These are phyloP conservation scores for Tieghemiomyces parasiticus DNA, from an alignment of 192 early-diverging fungal species.

Conservation along the genomic window DNA sequence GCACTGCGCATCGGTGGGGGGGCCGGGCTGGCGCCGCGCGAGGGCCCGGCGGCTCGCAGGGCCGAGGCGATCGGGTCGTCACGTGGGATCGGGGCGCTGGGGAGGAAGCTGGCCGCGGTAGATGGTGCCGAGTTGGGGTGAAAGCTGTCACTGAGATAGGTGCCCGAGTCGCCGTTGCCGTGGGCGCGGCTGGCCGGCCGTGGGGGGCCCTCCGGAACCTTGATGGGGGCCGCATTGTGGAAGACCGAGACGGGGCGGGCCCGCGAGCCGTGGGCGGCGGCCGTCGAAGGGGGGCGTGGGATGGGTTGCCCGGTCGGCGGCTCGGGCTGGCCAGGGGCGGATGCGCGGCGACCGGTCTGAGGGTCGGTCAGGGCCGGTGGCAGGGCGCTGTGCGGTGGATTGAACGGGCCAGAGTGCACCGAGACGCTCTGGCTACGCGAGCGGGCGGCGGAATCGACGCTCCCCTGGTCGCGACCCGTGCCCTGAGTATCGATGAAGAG, in stretches of 20 bases:
- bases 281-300: background rate
- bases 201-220: background rate
- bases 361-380: background rate
- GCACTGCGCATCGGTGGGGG: no score
- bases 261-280: background rate
- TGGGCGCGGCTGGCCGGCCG: background rate
- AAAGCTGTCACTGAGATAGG: background rate
- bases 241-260: conserved; percentile 9
- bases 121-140: background rate
- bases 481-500: conserved; percentile 43
- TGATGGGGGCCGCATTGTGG: background rate
- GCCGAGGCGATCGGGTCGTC: no score
- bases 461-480: conserved; percentile 26
- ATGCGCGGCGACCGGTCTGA: background rate
- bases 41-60: no score
- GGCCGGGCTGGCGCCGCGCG: no score
- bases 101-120: no score
- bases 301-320: background rate
- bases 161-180: background rate
- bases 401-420: background rate
- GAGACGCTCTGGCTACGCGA: conserved; percentile 7
- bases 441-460: background rate
- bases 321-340: conserved; percentile 4
- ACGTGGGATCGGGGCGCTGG: background rate
- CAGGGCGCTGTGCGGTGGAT: background rate